Base-by-base conservation (phyloP, 805 yeast genomes). In the Myxozyma mucilagina region DNA sequence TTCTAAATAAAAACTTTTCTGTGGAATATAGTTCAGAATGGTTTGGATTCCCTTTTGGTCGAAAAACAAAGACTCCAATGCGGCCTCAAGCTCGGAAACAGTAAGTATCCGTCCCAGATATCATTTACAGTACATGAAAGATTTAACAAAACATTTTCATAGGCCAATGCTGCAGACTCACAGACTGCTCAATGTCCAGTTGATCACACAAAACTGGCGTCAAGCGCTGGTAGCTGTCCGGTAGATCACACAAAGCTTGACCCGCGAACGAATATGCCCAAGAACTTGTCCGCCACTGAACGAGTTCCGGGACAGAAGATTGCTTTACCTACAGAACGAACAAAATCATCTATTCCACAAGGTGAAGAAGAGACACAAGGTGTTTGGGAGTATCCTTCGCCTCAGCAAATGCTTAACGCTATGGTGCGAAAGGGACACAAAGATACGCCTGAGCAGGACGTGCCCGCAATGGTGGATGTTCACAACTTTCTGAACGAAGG, bases 341-440 rank as follows among this genome's bases (percentile, higher is more conserved):
- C 96, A 1, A 74, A 86, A 42, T 90, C 97, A 14, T 76, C 90
- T 1, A 94, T 94, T 56, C 99, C 99, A 20, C 82, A 90, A 65
- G 98, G 98, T 34, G 82, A 79, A 34, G 71, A 72, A 13, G 79
- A 77, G 1, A 79, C 77, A 9, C 85, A 84, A 63, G 96, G 96
- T 1, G 84, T 86, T 51, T 94, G 99, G 99, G 99, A 94, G 75
- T 94, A 94, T 72, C 99, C 99, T 1, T 90, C 97, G 1, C 99
- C 99, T 0, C 99, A 94, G 75, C 99, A 94, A 73, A 94, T 94
- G 99, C 85, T 91, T 67, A 92, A 93, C 71, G 99, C 99, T 11
- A 93, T 94, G 98, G 77, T 91, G 32, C 84, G 93, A 66, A 94
- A 94, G 77, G 97, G 97, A 20, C 93, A 94, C 70, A 86, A 83